Evolutionary conservation across 2,329 filamentous ascomycete species (phyloP).

Genomic region (Stagonosporopsis tanaceti): DNA sequence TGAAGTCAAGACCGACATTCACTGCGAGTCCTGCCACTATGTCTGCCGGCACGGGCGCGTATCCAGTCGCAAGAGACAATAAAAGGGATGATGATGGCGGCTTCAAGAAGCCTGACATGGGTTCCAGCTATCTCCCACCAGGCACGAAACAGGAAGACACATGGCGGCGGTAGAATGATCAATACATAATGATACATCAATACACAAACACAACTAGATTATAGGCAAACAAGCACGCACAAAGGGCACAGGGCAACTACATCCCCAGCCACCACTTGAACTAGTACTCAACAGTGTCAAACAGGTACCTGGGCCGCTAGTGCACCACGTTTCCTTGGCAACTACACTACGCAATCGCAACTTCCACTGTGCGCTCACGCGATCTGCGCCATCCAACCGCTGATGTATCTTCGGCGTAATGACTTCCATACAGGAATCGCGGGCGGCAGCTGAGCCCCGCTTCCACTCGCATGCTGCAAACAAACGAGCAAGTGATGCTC

Average conservation of each 20-base stretch:
- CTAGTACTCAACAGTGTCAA: background rate
- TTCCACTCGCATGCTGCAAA: slow-evolving; percentile 12
- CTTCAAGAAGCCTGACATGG: slow-evolving; percentile 50
- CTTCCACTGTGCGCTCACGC: slow-evolving; percentile 1
- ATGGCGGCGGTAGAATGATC: slow-evolving; percentile 61
- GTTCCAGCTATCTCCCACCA: slow-evolving; percentile 70
- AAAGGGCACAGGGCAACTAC: background rate
- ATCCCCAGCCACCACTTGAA: too few relatives aligned
- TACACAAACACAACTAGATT: slow-evolving; percentile 8
- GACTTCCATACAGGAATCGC: slow-evolving; percentile 9
- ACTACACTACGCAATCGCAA: slow-evolving; percentile 7
- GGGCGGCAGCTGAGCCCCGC: slow-evolving; percentile 14
- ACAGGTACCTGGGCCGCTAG: background rate
- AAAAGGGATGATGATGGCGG: slow-evolving; percentile 66
- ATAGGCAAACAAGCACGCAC: slow-evolving; percentile 10
- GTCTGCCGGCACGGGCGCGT: slow-evolving; percentile 45
- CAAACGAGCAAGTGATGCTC: slow-evolving; percentile 30
- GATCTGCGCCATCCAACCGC: slow-evolving; percentile 1
- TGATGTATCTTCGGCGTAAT: slow-evolving; percentile 8
- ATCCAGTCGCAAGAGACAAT: slow-evolving; percentile 53
- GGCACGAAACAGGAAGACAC: slow-evolving; percentile 88
- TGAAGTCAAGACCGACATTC: slow-evolving; percentile 34
- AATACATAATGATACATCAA: background rate
- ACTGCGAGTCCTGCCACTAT: slow-evolving; percentile 53
- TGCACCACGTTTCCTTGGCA: slow-evolving; percentile 17